Base-by-base conservation (phyloP, 2,329 filamentous ascomycete genomes). In the Arthrobotrys sinensis region DNA sequence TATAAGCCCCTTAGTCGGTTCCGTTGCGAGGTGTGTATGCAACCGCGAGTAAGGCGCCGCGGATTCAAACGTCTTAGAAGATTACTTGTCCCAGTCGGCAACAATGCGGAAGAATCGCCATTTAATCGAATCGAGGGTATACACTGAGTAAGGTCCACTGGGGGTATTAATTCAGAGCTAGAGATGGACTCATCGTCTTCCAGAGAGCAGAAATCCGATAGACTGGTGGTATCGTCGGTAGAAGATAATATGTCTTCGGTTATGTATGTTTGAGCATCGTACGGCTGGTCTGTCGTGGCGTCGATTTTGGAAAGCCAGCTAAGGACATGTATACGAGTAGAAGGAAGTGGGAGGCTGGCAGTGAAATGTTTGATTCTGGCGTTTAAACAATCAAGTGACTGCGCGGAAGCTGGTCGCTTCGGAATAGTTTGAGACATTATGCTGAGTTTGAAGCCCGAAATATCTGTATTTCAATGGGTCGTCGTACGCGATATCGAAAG, bases 81-180 rank as follows among this genome's bases (percentile, higher is more conserved):
- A 8, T 8, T 12, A 11, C 55, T 60, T 11, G 55, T 60, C n/a
- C 55, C 55, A 21, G 55, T 11, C 14, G 55, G 55, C 24, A 60
- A n/a, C n/a, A 60, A 60, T 2, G 55, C 55, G 12, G 55, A 43
- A 6, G 55, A 60, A 19, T 60, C 55, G 10, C 55, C 55, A n/a
- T 60, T 60, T n/a, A 60, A 24, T 60, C 55, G 55, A 8, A 60
- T 60, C 19, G 55, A 43, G 24, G 55, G 55, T 8, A 60, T 11
- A n/a, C 55, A 60, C 21, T 60, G 34, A 28, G 55, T 60, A 28
- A 60, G 55, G 11, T 60, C 55, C 55, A 60, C 55, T 7, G 55
- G 55, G 2, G 55, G 19, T 7, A 32, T 16, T 16, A 60, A 8
- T 2, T 60, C 55, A 40, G 19, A 12, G 12, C 36, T 43, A 8